Base-by-base conservation (phyloP, 1,139 yeast species). In the Blastobotrys buckinghamii region DNA sequence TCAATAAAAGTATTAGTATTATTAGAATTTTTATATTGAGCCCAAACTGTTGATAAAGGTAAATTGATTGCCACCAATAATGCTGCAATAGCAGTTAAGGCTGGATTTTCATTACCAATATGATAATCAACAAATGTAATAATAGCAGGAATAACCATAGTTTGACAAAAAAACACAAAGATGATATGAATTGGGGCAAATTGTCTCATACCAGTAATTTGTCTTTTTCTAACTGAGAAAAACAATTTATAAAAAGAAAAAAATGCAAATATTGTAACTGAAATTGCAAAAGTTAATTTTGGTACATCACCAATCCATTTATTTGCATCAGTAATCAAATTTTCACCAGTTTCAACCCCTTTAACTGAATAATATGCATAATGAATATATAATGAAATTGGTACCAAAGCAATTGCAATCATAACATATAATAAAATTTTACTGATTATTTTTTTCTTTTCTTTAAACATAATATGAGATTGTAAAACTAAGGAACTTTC, bases 11-110 rank as follows among this genome's bases (percentile, higher is more conserved):
- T 42, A 39, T 42, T 42, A 32, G 17, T 9, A 22, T 15, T 12
- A 22, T 15, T 12, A 12, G 40, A 33, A 26, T 44, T 20, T 9
- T 38, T 30, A 48, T 57, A 51, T 19, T 55, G 51, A 2, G 96
- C 95, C 97, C 97, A 89, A 75, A 88, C 76, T 0, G 96, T 81
- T 0, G 95, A 81, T 45, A 89, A 68, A 1, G 97, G 97, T 48
- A 89, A 70, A 8, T 89, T 83, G 32, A 86, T 62, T 0, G 84
- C 84, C 13, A 76, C 78, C 16, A 77, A 50, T 36, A 76, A 58
- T 0, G 72, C 63, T 0, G 78, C 71, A 22, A 77, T 59, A 2
- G 51, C 33, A 15, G 43, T 26, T 19, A 50, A 35, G 15, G 40
- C 26, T 12, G 41, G 33, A 2, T 77, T 67, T 2, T 71, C 62